These are phyloP conservation scores for Crepidotus variabilis DNA, from an alignment of 768 basidiomycete species.

Conservation along the genomic window DNA sequence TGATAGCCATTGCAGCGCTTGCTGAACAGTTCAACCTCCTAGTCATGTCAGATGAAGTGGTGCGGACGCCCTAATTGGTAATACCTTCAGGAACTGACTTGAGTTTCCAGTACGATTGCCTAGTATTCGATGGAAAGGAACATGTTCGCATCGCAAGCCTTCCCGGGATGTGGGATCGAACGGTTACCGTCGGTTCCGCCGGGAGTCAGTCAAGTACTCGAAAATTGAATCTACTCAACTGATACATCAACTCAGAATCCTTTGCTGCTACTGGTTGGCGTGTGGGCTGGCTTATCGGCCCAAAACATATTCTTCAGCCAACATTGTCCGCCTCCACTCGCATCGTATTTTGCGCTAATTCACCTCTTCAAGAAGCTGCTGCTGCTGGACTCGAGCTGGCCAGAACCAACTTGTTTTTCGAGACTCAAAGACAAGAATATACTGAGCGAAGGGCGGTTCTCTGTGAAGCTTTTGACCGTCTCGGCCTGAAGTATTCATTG, in stretches of 20 bases:
- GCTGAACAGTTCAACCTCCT: slow-evolving; percentile 92
- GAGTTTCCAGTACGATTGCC: slow-evolving; percentile 84
- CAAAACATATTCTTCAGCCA: slow-evolving; percentile 74
- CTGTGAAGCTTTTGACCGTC: slow-evolving; percentile 70
- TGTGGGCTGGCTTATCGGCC: slow-evolving; percentile 94
- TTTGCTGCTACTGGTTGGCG: slow-evolving; percentile 99
- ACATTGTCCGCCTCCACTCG: slow-evolving; percentile 89
- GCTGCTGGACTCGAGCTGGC: slow-evolving; percentile 85
- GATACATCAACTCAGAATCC: slow-evolving; percentile 70
- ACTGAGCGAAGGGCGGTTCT: slow-evolving; percentile 77
- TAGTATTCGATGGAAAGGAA: slow-evolving; percentile 83
- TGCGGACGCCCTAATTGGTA: slow-evolving; percentile 32
- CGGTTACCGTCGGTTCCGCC: slow-evolving; percentile 91
- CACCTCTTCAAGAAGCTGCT: slow-evolving; percentile 91
- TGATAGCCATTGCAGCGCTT: slow-evolving; percentile 80
- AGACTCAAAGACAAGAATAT: slow-evolving; percentile 73
- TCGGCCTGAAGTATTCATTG: slow-evolving; percentile 81
- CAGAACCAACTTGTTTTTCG: slow-evolving; percentile 76
- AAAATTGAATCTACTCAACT: slow-evolving; percentile 1
- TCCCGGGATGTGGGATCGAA: slow-evolving; percentile 99
- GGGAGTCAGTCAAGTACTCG: slow-evolving; percentile 71
- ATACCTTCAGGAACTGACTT: no score
- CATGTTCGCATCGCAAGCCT: slow-evolving; percentile 91
- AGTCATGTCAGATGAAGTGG: slow-evolving; percentile 96
- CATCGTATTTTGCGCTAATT: slow-evolving; percentile 94